Conservation (phyloP, 1,139 yeast species). For the Suhomyces yuchorum region DNA sequence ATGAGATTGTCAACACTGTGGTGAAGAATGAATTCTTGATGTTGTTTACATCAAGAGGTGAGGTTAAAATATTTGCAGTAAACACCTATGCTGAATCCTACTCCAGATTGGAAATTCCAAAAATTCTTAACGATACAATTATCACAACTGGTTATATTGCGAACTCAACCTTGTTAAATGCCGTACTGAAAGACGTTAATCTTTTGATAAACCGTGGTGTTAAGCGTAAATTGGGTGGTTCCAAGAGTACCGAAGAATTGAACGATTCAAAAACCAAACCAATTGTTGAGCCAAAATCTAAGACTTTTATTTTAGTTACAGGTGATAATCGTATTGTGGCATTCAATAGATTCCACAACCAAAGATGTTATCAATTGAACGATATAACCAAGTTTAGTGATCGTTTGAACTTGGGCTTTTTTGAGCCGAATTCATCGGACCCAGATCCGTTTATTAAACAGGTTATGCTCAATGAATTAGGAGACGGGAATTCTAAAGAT, state of each 20-base stretch:
- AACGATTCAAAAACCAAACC: slow-evolving; percentile 1
- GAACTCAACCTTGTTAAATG: slow-evolving; percentile 43
- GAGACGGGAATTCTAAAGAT: slow-evolving; percentile 53
- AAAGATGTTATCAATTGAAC: slow-evolving; percentile 64
- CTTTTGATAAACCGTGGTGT: slow-evolving; percentile 31
- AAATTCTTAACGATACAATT: slow-evolving; percentile 57
- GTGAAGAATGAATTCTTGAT: slow-evolving; percentile 53
- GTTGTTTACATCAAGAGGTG: slow-evolving; percentile 59
- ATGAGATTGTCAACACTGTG: slow-evolving; percentile 55
- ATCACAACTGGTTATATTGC: slow-evolving; percentile 71
- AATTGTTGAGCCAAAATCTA: slow-evolving; percentile 37
- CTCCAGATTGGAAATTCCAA: slow-evolving; percentile 48
- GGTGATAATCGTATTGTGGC: slow-evolving; percentile 75
- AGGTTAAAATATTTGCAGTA: slow-evolving; percentile 49
- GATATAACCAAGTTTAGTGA: slow-evolving; percentile 62
- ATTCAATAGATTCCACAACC: slow-evolving; percentile 64
- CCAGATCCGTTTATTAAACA: slow-evolving; percentile 81
- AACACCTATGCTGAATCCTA: slow-evolving; percentile 45
- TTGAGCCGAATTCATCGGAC: slow-evolving; percentile 58
- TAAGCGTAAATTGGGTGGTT: slow-evolving; percentile 32
- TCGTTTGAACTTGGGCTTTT: slow-evolving; percentile 52
- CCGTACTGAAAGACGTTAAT: slow-evolving; percentile 44
- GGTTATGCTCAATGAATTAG: slow-evolving; percentile 64
- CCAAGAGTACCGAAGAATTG: slow-evolving; percentile 18
- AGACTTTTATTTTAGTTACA: slow-evolving; percentile 67